Percentiles rank a stretch among this genome's conserved stretches.
Evolutionary conservation across 1,284 basidiomycete genomes (phyloP).

Genomic region (Microbotryum scabiosae): DNA sequence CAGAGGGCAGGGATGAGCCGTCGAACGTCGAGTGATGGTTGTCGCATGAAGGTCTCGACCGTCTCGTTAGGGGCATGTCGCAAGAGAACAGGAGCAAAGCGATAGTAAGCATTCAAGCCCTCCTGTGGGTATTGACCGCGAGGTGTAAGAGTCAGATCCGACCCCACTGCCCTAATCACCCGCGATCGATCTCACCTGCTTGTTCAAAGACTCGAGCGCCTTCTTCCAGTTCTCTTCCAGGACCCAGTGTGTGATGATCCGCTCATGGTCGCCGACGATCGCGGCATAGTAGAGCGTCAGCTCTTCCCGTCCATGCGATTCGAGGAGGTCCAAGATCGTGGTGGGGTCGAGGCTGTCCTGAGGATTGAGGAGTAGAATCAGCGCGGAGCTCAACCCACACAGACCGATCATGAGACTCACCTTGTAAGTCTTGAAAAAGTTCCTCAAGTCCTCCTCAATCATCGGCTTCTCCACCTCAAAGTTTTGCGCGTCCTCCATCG

Average conservation of each 20-base stretch:
- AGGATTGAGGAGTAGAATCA: not conserved
- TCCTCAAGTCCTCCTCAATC: slow-evolving; percentile 82
- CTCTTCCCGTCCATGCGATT: slow-evolving; percentile 84
- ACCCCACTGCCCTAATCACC: not conserved
- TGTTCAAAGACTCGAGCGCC: slow-evolving; percentile 76
- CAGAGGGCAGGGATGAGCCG: slow-evolving; percentile 77
- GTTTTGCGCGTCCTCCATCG: slow-evolving; percentile 78
- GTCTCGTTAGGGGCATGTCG: slow-evolving; percentile 77
- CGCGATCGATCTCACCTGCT: slow-evolving; percentile 54
- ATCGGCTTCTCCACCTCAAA: slow-evolving; percentile 69
- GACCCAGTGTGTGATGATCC: slow-evolving; percentile 88
- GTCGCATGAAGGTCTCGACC: slow-evolving; percentile 84
- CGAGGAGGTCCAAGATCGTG: slow-evolving; percentile 85
- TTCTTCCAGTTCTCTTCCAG: slow-evolving; percentile 84
- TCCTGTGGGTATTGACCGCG: slow-evolving; percentile 49
- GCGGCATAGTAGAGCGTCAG: slow-evolving; percentile 86
- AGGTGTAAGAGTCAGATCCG: not conserved
- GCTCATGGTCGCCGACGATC: slow-evolving; percentile 67
- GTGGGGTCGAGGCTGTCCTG: slow-evolving; percentile 72
- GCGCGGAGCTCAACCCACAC: not conserved
- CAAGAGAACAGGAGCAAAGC: slow-evolving; percentile 80
- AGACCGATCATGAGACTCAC: slow-evolving; percentile 40
- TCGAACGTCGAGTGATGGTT: slow-evolving; percentile 66
- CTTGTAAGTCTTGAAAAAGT: slow-evolving; percentile 89
- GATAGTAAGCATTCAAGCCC: slow-evolving; percentile 77